phyloP scores from a whole-genome alignment of 176 grass and related monocot genomes.

The Lolium multiflorum region DNA sequence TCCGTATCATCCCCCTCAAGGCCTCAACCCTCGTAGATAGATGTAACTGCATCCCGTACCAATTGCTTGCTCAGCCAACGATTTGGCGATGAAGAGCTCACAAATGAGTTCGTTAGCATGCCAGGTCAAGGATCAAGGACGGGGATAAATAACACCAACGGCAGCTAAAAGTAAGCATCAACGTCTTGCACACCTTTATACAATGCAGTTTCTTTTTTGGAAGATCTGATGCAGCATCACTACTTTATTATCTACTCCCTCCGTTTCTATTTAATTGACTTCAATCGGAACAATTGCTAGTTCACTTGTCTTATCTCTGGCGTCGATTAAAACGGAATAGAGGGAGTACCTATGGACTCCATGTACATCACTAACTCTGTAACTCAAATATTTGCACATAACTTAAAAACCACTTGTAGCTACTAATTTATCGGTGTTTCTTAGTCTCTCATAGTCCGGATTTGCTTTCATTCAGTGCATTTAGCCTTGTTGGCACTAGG shows the following conservation, averaged over 20 bases:
- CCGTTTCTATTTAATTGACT: no score
- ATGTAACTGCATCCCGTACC: neutral
- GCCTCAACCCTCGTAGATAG: neutral
- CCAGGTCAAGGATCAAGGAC: neutral
- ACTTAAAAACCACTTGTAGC: neutral
- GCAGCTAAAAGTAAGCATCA: neutral
- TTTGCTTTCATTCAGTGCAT: neutral
- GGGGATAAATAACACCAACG: neutral
- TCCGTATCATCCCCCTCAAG: neutral
- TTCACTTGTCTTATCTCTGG: no score
- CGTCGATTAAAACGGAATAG: no score
- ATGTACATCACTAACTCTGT: neutral
- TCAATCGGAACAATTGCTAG: no score
- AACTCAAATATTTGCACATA: neutral
- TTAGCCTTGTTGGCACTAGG: neutral
- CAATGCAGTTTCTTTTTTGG: neutral
- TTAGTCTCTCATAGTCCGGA: no score
- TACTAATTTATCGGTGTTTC: neutral
- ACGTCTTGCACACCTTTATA: neutral
- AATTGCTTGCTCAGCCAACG: neutral
- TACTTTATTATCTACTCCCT: no score
- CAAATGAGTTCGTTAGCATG: neutral
- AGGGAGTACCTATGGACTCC: neutral
- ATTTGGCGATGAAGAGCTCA: neutral
- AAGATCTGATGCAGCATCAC: neutral